Conservation (phyloP, 768 basidiomycete genomes). For the Paxillus involutus region DNA sequence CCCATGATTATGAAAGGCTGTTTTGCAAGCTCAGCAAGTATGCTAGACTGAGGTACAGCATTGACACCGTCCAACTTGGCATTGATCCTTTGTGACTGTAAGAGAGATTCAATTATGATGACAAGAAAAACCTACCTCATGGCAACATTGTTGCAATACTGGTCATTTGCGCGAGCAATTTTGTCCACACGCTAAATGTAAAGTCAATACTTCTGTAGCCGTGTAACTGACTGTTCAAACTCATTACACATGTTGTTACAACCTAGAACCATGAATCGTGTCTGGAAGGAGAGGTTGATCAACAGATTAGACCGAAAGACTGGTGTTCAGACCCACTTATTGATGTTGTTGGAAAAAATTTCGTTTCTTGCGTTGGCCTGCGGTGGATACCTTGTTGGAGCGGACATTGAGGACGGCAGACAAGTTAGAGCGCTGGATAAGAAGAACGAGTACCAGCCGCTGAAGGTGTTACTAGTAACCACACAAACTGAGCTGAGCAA, state of each 20-base stretch:
- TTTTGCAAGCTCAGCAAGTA: constrained; percentile 23
- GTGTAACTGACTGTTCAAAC: constrained; percentile 14
- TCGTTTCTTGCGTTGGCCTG: no score
- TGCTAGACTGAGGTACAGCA: constrained; percentile 30
- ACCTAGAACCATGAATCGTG: constrained; percentile 15
- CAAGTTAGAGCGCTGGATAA: no score
- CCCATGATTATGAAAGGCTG: constrained; percentile 37
- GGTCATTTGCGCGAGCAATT: constrained; percentile 25
- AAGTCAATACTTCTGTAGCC: background rate
- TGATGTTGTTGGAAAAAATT: no score
- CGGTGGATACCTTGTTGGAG: no score
- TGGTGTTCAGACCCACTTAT: no score
- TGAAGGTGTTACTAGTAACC: no score
- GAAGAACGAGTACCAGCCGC: no score
- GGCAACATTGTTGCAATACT: constrained; percentile 36
- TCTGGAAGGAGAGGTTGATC: no score
- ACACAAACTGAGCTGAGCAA: no score
- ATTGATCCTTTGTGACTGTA: constrained; percentile 41
- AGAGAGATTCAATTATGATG: background rate
- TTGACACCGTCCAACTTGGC: constrained; percentile 55
- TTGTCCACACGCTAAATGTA: constrained; percentile 30
- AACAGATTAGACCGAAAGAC: no score
- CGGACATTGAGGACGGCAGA: no score
- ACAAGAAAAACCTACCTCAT: constrained; percentile 28
- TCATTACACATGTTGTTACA: constrained; percentile 27